Conservation (phyloP, 116 monocot species). For the Trichopus zeylanicus region DNA sequence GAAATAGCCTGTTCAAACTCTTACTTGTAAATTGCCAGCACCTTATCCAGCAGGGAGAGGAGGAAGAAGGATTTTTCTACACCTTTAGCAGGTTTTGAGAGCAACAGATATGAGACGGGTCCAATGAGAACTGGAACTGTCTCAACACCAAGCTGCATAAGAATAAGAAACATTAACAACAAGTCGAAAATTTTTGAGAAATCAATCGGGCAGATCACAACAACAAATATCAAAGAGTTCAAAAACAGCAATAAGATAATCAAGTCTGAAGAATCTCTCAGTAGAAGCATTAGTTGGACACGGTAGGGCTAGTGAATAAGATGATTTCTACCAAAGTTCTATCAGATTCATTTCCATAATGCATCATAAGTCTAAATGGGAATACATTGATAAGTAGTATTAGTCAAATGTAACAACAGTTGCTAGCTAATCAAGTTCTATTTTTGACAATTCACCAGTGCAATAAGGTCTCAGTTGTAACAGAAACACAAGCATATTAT, state of each 20-base stretch:
- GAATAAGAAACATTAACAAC: not conserved
- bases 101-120: slow-evolving; percentile 40
- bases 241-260: not conserved
- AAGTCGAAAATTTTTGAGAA: not conserved
- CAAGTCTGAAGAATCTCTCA: not conserved
- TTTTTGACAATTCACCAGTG: too few relatives aligned
- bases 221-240: not conserved
- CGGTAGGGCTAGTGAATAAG: not conserved
- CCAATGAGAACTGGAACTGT: slow-evolving; percentile 43
- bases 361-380: too few relatives aligned
- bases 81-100: slow-evolving; percentile 41
- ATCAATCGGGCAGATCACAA: not conserved
- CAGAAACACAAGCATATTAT: not conserved
- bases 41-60: slow-evolving; percentile 25
- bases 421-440: not conserved
- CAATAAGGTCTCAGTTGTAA: not conserved
- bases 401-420: not conserved
- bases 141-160: slow-evolving; percentile 36
- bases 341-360: not conserved
- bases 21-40: slow-evolving; percentile 40
- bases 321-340: not conserved
- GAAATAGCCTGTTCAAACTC: not conserved
- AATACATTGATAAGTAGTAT: not conserved
- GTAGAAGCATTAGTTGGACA: too few relatives aligned
- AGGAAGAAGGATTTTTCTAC: slow-evolving; percentile 37